Base-by-base conservation (phyloP, 257 asterid species). In the Petunia axillaris region DNA sequence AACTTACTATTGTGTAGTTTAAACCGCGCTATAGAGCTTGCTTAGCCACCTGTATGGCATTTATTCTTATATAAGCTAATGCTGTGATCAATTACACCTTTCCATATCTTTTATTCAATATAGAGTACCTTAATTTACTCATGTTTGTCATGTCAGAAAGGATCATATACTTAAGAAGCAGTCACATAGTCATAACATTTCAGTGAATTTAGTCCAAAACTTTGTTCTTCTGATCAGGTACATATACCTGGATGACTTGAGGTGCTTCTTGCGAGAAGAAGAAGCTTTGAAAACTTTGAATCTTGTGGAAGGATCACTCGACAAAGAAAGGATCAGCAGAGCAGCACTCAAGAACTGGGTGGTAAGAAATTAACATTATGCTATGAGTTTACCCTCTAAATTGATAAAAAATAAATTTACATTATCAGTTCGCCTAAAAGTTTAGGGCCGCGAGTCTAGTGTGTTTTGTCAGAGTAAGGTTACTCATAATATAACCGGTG, bases 341-440 rank as follows among this genome's bases (percentile, higher is more conserved):
- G 86, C 91, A 8, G 81, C 92, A 74, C 89, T 95, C 8, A 92
- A 94, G 84, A 90, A 64, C 59, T 95, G 98, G 98, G 97, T 94
- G 99, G 99, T 95, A 89, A 3, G 96, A 44, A 50, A 50, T 73
- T 44, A 52, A 11, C 43, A 73, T 73, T 41, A 73, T 50, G 13
- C 77, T 10, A 11, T 50, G 8, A 14, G 43, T n/a, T 67, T 43
- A 67, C 41, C 75, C n/a, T 41, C 54, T 41, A 10, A 14, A 39
- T 14, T 44, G 13, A 37, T 35, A 52, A 25, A 64, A 62, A 44
- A 25, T 10, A 39, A 10, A 37, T 3, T 46, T 14, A 46, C 44
- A 37, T 79, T 54, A 13, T 36, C 39, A 11, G 13, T 35, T 36
- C 64, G 15, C 36, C 11, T 54, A 14, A 41, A 73, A 58, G 65